These are phyloP conservation scores for Heliosperma pusillum DNA, from an alignment of 148 eudicot species.

Conservation along the genomic window DNA sequence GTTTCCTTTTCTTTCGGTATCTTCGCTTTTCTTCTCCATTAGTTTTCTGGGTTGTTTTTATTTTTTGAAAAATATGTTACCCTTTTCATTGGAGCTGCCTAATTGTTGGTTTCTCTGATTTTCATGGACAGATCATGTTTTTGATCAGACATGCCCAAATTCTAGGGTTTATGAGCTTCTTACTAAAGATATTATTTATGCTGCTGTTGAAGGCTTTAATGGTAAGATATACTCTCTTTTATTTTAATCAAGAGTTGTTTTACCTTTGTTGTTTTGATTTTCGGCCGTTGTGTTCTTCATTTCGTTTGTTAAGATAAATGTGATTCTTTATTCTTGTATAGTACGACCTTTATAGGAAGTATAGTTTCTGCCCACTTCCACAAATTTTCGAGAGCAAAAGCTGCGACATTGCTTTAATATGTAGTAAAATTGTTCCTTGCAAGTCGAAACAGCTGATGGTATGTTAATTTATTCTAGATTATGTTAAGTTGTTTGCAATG, in stretches of 20 bases:
- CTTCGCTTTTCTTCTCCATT: too few species aligned
- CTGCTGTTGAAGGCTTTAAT: constrained; percentile 87
- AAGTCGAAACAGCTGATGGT: neutral
- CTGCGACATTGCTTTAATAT: neutral
- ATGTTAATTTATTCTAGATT: neutral
- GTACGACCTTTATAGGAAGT: neutral
- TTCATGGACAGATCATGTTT: constrained; percentile 71
- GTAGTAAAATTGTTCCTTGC: neutral
- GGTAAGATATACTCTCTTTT: too few species aligned
- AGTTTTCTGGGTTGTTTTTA: too few species aligned
- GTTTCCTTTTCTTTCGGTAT: constrained; percentile 72
- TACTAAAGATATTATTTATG: constrained; percentile 74
- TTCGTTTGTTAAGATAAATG: neutral
- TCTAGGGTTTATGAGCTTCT: constrained; percentile 86
- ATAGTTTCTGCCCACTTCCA: neutral
- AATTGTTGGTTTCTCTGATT: neutral
- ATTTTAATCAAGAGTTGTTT: too few species aligned
- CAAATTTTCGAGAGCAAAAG: neutral
- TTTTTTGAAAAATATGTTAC: neutral
- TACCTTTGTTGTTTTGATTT: neutral
- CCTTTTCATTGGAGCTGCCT: neutral
- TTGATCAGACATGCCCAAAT: constrained; percentile 77
- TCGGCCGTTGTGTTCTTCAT: neutral
- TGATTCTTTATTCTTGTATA: neutral
- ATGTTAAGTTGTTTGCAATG: constrained; percentile 3